Base-by-base conservation (phyloP, 176 grass and related monocot genomes). In the Alopecurus myosuroides region DNA sequence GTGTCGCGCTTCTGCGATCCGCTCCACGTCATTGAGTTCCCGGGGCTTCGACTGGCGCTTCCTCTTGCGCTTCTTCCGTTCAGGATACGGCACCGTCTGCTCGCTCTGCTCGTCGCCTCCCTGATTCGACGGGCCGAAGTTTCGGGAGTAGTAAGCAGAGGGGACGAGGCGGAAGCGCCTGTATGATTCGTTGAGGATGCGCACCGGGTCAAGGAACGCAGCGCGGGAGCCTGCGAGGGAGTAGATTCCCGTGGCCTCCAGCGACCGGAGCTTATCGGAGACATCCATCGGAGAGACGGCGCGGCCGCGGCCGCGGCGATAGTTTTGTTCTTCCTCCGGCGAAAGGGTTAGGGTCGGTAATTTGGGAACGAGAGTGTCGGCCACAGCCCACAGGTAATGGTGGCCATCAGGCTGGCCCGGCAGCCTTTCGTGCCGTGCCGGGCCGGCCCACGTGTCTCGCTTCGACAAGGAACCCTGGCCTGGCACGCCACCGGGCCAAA, bases 181-280 rank as follows among this genome's bases (percentile, higher is more conserved):
- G 77, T 94, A 95, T 17, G 85, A 92, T 22, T 42, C 31, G 63
- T 87, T 87, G 67, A 98, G 89, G 39, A 98, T 63, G 45, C 86
- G 93, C 18, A 98, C 96, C n/a, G 96, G 96, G 61, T 95, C 93
- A 52, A 98, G 4, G 88, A 95, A 98, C 69, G 82, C 14, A 18
- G 80, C 88, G 61, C 36, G 56, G 5, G 67, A 72, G 2, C 26
- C 41, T 9, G 46, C 23, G 25, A 98, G 82, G 20, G 56, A 83
- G 89, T 90, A 95, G 65, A 98, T 69, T 9, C 96, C 96, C 62
- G 80, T 85, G 55, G 68, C 66, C 72, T 92, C 78, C 57, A 98
- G 92, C 10, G 89, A 85, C 26, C 55, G 63, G 60, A 95, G 69
- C 77, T 88, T 79, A 51, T 89, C 85, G 50, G 88, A 60, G 78